Percentiles rank a stretch among this genome's conserved stretches.
phyloP scores from a whole-genome alignment of 2,329 filamentous ascomycete species.

The Polytolypa hystricis region DNA sequence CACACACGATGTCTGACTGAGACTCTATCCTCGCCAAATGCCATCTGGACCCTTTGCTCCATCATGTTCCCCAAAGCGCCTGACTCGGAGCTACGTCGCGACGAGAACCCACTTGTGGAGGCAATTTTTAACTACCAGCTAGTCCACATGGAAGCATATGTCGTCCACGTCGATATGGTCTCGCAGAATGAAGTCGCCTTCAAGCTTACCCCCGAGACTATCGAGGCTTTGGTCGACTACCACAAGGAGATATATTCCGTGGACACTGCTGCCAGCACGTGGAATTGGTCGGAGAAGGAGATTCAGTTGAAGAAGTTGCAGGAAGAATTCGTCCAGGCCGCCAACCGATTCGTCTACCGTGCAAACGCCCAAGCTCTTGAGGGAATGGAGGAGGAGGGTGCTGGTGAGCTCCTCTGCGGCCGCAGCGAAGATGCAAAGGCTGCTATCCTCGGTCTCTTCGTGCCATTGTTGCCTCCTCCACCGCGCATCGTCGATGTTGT shows the following conservation, averaged over 20 bases:
- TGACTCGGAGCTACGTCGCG: constrained; percentile 70
- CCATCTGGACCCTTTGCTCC: constrained; percentile 89
- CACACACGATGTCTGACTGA: constrained; percentile 93
- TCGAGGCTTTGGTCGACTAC: constrained; percentile 85
- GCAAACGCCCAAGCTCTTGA: constrained; percentile 81
- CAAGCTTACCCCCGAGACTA: constrained; percentile 91
- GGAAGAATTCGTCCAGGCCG: constrained; percentile 88
- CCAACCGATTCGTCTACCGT: constrained; percentile 95
- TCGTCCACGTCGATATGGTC: constrained; percentile 98
- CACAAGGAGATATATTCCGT: constrained; percentile 93
- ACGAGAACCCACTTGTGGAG: constrained; percentile 72
- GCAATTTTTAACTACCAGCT: constrained; percentile 88
- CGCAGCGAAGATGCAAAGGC: constrained; percentile 90
- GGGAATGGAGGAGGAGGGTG: constrained; percentile 91
- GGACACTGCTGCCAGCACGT: constrained; percentile 78
- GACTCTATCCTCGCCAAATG: constrained; percentile 76
- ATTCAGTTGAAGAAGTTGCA: constrained; percentile 93
- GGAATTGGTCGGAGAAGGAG: constrained; percentile 95
- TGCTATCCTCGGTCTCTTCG: constrained; percentile 73
- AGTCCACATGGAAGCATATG: constrained; percentile 89
- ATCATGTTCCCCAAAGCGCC: constrained; percentile 87
- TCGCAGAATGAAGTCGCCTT: constrained; percentile 94
- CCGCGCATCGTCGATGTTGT: constrained; percentile 83
- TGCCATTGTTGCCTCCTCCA: constrained; percentile 71
- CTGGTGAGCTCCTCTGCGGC: constrained; percentile 81